Conservation (phyloP, 768 basidiomycete species). For the Mycena maculata region DNA sequence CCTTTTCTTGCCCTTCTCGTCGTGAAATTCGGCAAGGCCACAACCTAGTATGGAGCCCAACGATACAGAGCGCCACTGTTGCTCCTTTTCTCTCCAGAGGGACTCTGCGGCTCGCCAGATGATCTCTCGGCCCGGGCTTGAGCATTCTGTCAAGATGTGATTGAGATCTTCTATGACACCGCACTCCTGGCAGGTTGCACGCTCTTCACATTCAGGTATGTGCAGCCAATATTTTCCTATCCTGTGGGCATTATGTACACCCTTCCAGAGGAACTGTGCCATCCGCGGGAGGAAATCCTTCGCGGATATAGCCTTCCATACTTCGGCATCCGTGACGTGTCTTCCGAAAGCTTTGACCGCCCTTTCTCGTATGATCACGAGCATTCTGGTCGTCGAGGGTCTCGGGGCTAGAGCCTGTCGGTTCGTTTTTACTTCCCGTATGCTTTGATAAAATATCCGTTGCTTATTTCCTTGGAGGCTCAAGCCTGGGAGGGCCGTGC, state of each 20-base stretch:
- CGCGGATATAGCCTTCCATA: too few relatives aligned
- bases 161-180: conserved; percentile 5
- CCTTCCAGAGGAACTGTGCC: too few relatives aligned
- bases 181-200: too few relatives aligned
- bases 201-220: conserved; percentile 19
- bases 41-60: too few relatives aligned
- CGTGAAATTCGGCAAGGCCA: too few relatives aligned
- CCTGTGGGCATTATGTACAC: conserved; percentile 27
- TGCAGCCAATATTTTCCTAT: conserved; percentile 25
- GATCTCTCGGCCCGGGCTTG: conserved; percentile 12
- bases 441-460: not conserved
- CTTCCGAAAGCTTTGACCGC: not conserved
- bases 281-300: too few relatives aligned
- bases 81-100: conserved; percentile 4
- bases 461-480: not conserved
- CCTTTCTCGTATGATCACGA: not conserved
- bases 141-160: conserved; percentile 23
- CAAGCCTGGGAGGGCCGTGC: not conserved
- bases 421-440: conserved; percentile 11
- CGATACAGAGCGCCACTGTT: too few relatives aligned
- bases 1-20: too few relatives aligned
- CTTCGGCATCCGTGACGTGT: too few relatives aligned
- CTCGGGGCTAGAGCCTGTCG: not conserved
- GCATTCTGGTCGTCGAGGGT: not conserved
- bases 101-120: conserved; percentile 24